Conservation (phyloP, 23 red algal genomes). For the Pyropia haitanensis region DNA sequence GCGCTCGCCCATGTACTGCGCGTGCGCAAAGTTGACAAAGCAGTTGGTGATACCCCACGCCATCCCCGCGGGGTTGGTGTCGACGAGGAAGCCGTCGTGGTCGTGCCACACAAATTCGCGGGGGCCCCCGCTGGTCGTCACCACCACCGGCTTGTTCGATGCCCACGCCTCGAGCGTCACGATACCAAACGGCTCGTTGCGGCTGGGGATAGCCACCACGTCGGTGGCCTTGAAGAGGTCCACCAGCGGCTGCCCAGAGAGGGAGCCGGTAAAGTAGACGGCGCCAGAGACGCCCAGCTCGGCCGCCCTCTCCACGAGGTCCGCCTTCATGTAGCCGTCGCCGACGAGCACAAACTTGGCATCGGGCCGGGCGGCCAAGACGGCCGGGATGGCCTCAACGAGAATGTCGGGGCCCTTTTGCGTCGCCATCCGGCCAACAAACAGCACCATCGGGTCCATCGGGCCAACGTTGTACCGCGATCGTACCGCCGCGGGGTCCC, state of each 20-base stretch:
- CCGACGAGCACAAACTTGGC: constrained; percentile 92
- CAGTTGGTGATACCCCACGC: constrained; percentile 78
- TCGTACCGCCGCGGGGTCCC: constrained; percentile 79
- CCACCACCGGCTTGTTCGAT: constrained; percentile 94
- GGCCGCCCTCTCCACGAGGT: constrained; percentile 41
- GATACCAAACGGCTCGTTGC: constrained; percentile 99
- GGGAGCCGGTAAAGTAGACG: constrained; percentile 60
- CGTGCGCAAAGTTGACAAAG: constrained; percentile 79
- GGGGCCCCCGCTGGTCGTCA: constrained; percentile 86
- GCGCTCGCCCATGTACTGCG: constrained; percentile 71
- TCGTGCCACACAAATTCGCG: constrained; percentile 96
- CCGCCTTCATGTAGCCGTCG: constrained; percentile 89
- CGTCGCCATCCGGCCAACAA: constrained; percentile 85
- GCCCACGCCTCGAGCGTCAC: constrained; percentile 97
- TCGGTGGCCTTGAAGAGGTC: constrained; percentile 91
- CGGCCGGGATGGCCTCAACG: constrained; percentile 64
- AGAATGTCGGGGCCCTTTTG: constrained; percentile 92
- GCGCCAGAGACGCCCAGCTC: constrained; percentile 54
- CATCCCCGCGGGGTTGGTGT: constrained; percentile 57
- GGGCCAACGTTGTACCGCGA: constrained; percentile 70
- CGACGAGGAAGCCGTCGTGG: constrained; percentile 79
- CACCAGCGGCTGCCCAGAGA: constrained; percentile 70
- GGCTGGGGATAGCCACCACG: constrained; percentile 79
- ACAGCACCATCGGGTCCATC: constrained; percentile 94
- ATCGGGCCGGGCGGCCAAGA: constrained; percentile 67